These are phyloP conservation scores for Penicillium coffeae DNA, from an alignment of 495 filamentous ascomycete genomes.

Conservation along the genomic window DNA sequence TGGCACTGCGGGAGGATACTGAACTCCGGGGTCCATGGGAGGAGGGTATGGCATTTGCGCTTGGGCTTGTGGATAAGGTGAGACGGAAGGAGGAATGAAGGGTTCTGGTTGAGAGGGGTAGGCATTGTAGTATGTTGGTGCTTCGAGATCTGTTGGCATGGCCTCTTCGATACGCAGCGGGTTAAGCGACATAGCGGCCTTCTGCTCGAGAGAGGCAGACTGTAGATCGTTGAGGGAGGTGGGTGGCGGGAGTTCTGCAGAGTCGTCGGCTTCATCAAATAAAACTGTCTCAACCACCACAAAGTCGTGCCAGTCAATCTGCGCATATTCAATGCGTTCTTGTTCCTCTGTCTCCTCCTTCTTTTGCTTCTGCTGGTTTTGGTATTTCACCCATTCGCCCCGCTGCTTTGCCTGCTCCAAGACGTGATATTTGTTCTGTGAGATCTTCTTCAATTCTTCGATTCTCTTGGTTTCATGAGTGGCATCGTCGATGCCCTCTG, in stretches of 20 bases:
- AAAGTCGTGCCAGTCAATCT: slow-evolving; percentile 98
- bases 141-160: slow-evolving; percentile 75
- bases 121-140: slow-evolving; percentile 53
- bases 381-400: slow-evolving; percentile 80
- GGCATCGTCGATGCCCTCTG: slow-evolving; percentile 63
- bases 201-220: slow-evolving; percentile 90
- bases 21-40: slow-evolving; percentile 32
- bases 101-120: slow-evolving; percentile 35
- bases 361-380: slow-evolving; percentile 81
- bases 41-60: slow-evolving; percentile 32
- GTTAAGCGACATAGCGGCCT: slow-evolving; percentile 80
- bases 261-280: slow-evolving; percentile 86
- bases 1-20: slow-evolving; percentile 16
- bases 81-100: slow-evolving; percentile 19
- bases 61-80: slow-evolving; percentile 37
- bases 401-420: slow-evolving; percentile 76
- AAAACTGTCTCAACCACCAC: slow-evolving; percentile 93
- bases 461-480: slow-evolving; percentile 48
- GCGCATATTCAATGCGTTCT: slow-evolving; percentile 77
- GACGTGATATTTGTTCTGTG: slow-evolving; percentile 73
- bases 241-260: slow-evolving; percentile 80
- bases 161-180: slow-evolving; percentile 91
- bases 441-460: slow-evolving; percentile 73
- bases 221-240: slow-evolving; percentile 87
- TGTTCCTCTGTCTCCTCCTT: slow-evolving; percentile 78